Conservation (phyloP, 371 early-diverging fungal species). For the Sporodiniella umbellata region DNA sequence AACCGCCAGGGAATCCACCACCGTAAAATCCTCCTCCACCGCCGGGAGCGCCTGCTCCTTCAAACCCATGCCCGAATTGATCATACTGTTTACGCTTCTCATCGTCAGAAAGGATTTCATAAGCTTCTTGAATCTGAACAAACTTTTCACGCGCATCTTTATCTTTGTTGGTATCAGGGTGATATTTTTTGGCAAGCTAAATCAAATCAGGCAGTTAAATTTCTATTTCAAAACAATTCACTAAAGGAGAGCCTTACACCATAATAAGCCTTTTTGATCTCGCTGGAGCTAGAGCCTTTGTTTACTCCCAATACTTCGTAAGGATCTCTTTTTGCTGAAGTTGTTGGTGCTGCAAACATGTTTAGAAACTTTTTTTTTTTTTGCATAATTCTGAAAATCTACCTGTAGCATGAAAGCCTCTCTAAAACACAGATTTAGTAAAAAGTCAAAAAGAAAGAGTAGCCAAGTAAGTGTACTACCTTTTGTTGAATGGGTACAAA, state of each 20-base stretch:
- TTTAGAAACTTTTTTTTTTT: not conserved
- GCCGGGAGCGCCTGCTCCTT: conserved; percentile 5
- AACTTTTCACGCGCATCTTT: conserved; percentile 88
- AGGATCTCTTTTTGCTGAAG: conserved; percentile 59
- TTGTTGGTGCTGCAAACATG: not conserved
- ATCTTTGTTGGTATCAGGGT: conserved; percentile 95
- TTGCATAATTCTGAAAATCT: conserved; percentile 5
- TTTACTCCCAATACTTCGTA: conserved; percentile 82
- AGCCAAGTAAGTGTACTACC: not conserved
- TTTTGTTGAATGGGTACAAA: conserved; percentile 4
- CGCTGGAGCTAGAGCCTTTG: conserved; percentile 71
- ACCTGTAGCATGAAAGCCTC: conserved; percentile 27
- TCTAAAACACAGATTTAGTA: conserved; percentile 1
- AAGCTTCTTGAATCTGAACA: conserved; percentile 93
- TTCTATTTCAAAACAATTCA: too few species aligned
- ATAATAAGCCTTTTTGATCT: conserved; percentile 96
- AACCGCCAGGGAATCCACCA: conserved; percentile 53
- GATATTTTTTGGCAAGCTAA: conserved; percentile 91
- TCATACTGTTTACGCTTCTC: conserved; percentile 85
- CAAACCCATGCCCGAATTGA: conserved; percentile 70
- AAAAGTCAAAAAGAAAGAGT: not conserved
- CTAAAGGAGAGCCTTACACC: too few species aligned
- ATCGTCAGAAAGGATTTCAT: conserved; percentile 91
- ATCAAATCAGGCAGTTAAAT: too few species aligned
- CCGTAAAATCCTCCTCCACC: conserved; percentile 13